phyloP scores from a whole-genome alignment of 345 rosid genomes.

The Sisymbrium irio region DNA sequence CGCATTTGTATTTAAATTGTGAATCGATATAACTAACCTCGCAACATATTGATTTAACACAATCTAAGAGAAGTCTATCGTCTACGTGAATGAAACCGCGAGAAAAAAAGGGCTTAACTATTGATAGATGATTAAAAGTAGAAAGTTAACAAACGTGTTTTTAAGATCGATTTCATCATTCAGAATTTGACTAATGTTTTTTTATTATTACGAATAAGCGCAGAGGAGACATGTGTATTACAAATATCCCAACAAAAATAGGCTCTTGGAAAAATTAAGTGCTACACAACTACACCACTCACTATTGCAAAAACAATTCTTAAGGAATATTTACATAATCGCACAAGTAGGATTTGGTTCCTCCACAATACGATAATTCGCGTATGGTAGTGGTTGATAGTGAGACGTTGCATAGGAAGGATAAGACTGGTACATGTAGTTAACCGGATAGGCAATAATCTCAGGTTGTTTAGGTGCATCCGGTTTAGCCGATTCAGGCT shows the following conservation, averaged over 20 bases:
- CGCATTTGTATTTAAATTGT: background rate
- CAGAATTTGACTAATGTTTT: background rate
- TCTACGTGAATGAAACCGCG: background rate
- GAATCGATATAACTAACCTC: background rate
- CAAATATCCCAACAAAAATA: background rate
- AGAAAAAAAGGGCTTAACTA: background rate
- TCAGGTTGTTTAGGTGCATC: background rate
- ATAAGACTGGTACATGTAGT: background rate
- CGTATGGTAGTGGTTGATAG: background rate
- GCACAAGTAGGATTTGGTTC: constrained; percentile 14
- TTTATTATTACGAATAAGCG: background rate
- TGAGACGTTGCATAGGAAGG: background rate
- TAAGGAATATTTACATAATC: constrained; percentile 17
- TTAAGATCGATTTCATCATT: background rate
- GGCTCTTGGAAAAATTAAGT: background rate
- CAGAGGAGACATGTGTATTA: background rate
- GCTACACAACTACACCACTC: background rate
- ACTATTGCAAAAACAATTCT: background rate
- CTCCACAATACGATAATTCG: background rate
- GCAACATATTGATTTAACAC: background rate
- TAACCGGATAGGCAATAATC: constrained; percentile 1
- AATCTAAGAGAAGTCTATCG: background rate
- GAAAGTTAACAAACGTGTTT: background rate
- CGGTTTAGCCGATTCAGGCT: constrained; percentile 40
- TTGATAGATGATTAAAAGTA: background rate